A percentile compares a stretch with the other conserved stretches of the same genome.
Conservation (phyloP, 2,329 filamentous ascomycete species). For the Zymoseptoria crescenta region DNA sequence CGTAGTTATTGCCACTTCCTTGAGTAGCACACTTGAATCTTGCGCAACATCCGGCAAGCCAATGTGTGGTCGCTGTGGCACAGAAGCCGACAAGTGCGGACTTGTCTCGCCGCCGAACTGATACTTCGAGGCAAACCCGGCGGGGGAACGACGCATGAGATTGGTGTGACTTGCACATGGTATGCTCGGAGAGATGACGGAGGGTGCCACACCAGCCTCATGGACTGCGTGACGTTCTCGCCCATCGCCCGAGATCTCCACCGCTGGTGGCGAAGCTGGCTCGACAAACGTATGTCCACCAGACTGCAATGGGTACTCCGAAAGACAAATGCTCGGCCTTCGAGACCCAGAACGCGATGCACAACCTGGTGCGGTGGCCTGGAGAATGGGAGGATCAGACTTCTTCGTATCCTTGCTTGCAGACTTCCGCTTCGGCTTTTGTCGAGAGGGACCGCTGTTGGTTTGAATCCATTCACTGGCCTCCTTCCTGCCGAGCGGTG, state of each 20-base stretch:
- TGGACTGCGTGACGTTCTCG: not conserved
- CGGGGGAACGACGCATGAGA: not conserved
- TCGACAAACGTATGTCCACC: not conserved
- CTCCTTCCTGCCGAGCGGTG: not conserved
- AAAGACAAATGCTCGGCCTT: conserved; percentile 13
- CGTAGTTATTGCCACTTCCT: not conserved
- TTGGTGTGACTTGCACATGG: not conserved
- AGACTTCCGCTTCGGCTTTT: not conserved
- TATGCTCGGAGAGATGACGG: not conserved
- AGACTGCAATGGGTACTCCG: conserved; percentile 12
- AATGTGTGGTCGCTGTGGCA: not conserved
- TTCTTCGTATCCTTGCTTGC: not conserved
- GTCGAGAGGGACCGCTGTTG: not conserved
- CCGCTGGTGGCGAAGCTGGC: not conserved
- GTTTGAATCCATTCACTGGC: not conserved
- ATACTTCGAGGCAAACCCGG: not conserved
- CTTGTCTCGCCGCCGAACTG: not conserved
- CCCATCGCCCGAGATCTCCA: not conserved
- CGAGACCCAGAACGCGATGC: not conserved
- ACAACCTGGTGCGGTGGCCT: not conserved
- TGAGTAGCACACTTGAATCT: not conserved
- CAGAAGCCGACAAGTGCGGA: not conserved
- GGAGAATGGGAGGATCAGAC: not conserved
- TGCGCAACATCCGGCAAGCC: not conserved
- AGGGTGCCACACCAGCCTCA: not conserved